These are phyloP conservation scores for Babesia sp. DNA, from an alignment of 169 alveolate species.

Conservation along the genomic window DNA sequence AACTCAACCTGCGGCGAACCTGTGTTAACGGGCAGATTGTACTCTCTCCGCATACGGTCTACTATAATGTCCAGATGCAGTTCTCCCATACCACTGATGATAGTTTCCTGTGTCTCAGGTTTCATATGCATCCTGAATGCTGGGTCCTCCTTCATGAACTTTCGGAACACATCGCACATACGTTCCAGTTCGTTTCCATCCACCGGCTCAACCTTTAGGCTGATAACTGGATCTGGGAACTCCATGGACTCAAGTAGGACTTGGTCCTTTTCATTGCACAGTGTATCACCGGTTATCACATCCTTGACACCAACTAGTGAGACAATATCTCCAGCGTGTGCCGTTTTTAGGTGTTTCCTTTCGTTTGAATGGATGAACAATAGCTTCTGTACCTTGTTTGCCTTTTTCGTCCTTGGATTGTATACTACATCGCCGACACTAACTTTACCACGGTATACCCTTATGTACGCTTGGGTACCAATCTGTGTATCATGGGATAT, in stretches of 20 bases:
- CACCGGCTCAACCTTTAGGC: slow-evolving; percentile 72
- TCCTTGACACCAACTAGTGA: slow-evolving; percentile 80
- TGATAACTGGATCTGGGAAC: slow-evolving; percentile 83
- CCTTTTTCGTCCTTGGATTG: slow-evolving; percentile 76
- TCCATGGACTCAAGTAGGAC: slow-evolving; percentile 79
- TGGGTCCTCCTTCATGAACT: slow-evolving; percentile 81
- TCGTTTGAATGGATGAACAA: slow-evolving; percentile 83
- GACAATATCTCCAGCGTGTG: slow-evolving; percentile 80
- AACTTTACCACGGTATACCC: slow-evolving; percentile 80
- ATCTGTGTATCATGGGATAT: slow-evolving; percentile 70
- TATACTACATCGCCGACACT: slow-evolving; percentile 73
- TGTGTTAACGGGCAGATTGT: slow-evolving; percentile 79
- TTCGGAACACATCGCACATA: slow-evolving; percentile 75
- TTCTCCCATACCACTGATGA: slow-evolving; percentile 93
- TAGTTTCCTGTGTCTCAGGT: slow-evolving; percentile 84
- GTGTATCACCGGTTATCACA: slow-evolving; percentile 85
- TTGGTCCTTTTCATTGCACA: slow-evolving; percentile 68
- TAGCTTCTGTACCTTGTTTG: slow-evolving; percentile 81
- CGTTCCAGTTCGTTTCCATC: slow-evolving; percentile 75
- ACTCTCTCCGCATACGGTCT: slow-evolving; percentile 90
- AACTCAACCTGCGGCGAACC: slow-evolving; percentile 93
- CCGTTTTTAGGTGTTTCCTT: slow-evolving; percentile 74
- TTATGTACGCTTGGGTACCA: slow-evolving; percentile 73
- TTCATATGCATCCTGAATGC: slow-evolving; percentile 74
- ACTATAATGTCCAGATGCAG: slow-evolving; percentile 91